Base-by-base conservation (phyloP, 192 early-diverging fungal species). In the Mortierella hygrophila region DNA sequence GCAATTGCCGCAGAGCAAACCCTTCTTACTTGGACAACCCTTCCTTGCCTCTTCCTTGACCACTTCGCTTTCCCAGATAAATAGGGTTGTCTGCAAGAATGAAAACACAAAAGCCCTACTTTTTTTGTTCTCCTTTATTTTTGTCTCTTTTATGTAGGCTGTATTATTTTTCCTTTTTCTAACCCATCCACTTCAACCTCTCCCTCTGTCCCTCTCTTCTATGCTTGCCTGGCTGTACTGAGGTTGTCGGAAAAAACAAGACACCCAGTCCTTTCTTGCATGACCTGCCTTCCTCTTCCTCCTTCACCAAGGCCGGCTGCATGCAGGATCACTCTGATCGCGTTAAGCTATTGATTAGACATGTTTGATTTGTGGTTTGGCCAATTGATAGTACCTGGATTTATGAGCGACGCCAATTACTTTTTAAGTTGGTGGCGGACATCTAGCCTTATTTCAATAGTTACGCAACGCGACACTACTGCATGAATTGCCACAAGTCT, bases 21-120 rank as follows among this genome's bases (percentile, higher is more conserved):
- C 41, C 29, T 18, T 40, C 54, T 60, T 38, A 10, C n/a, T 3
- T 29, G 49, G 16, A 18, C 44, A 23, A 10, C 18, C 70, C 44
- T 63, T 81, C 63, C 26, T 44, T 29, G 29, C 41, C 37, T 41
- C 8, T 23, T 29, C 44, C 42, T 55, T 21, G 10, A 35, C 35
- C 0, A 54, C 21, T 11, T 46, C 13, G 44, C 44, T 20, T 52
- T 52, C 49, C 49, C 49, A 65, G 60, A 65, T 65, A 65, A 65
- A 65, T 65, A 65, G 60, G 29, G 60, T 65, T 29, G 29, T 32
- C 8, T 11, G 11, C 60, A 65, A 65, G 23, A 32, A 65, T 65
- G 11, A 65, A 65, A 65, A 65, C 60, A 65, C 60, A 65, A 65
- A 65, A 65, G 60, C 60, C 60, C 60, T 65, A 65, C 29, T 32